phyloP scores from a whole-genome alignment of 2,329 filamentous ascomycete species.

The Fusarium tuaranense region DNA sequence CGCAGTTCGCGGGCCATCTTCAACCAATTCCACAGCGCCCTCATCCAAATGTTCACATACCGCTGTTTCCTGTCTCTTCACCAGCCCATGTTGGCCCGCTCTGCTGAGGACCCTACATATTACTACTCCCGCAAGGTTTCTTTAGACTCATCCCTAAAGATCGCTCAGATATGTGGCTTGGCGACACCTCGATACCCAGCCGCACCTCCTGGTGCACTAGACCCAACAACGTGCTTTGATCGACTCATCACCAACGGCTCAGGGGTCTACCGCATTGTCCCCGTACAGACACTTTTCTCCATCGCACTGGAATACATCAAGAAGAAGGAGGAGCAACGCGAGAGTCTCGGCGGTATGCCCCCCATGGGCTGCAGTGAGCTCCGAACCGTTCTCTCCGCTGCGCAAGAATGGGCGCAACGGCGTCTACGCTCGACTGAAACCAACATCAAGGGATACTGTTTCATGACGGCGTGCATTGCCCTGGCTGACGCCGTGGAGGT shows the following conservation, averaged over 20 bases:
- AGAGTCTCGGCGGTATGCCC: conserved; percentile 44
- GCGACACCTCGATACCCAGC: conserved; percentile 30
- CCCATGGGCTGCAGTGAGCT: conserved; percentile 49
- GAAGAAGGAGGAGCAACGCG: conserved; percentile 56
- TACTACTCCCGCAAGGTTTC: conserved; percentile 66
- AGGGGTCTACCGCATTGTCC: conserved; percentile 57
- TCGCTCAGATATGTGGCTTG: conserved; percentile 49
- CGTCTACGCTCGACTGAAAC: conserved; percentile 57
- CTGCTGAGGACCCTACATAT: conserved; percentile 59
- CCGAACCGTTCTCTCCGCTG: conserved; percentile 44
- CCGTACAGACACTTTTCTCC: conserved; percentile 54
- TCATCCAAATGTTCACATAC: conserved; percentile 58
- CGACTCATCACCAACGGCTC: conserved; percentile 55
- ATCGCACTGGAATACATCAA: conserved; percentile 60
- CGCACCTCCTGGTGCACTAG: conserved; percentile 26
- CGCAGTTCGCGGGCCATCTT: conserved; percentile 33
- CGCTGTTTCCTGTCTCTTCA: conserved; percentile 66
- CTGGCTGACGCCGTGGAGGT: conserved; percentile 51
- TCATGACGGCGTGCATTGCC: conserved; percentile 47
- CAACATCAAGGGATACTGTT: conserved; percentile 56
- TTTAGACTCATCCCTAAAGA: conserved; percentile 56
- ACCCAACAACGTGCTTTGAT: conserved; percentile 48
- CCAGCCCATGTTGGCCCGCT: conserved; percentile 59
- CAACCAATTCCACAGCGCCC: conserved; percentile 55
- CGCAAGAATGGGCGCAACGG: conserved; percentile 47